A percentile compares a stretch with the other conserved stretches of the same genome.
Conservation (phyloP, 441 rosid species). For the Francoa sonchifolia region DNA sequence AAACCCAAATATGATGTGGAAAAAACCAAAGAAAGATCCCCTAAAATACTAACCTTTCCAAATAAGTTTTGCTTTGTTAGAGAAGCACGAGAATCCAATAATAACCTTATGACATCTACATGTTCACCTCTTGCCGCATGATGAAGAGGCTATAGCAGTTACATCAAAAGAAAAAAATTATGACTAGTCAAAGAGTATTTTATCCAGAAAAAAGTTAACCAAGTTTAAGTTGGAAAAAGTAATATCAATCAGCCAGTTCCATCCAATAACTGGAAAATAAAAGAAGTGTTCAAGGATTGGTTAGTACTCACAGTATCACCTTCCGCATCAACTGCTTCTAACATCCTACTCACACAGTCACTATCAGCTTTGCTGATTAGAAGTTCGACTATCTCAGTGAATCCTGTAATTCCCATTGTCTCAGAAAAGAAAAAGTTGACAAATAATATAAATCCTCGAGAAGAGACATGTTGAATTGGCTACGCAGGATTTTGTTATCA, state of each 20-base stretch:
- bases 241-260: background rate
- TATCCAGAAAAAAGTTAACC: background rate
- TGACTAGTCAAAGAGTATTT: no score
- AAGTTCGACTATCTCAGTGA: constrained; percentile 49
- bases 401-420: constrained; percentile 31
- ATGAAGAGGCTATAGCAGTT: constrained; percentile 95
- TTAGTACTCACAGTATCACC: constrained; percentile 3
- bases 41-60: constrained; percentile 45
- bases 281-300: constrained; percentile 6
- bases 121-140: constrained; percentile 90
- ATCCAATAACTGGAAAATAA: background rate
- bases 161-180: no score
- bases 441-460: no score
- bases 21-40: background rate
- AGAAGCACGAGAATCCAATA: constrained; percentile 65
- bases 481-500: background rate
- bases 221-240: background rate
- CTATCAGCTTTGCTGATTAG: constrained; percentile 39
- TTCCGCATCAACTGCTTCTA: constrained; percentile 30
- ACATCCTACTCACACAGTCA: constrained; percentile 51
- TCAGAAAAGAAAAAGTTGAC: background rate
- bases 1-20: background rate
- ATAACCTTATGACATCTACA: constrained; percentile 44
- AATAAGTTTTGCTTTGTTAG: constrained; percentile 34
- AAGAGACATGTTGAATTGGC: no score